Evolutionary conservation across 2,329 filamentous ascomycete genomes (phyloP).

Genomic region (Xylaria digitata): DNA sequence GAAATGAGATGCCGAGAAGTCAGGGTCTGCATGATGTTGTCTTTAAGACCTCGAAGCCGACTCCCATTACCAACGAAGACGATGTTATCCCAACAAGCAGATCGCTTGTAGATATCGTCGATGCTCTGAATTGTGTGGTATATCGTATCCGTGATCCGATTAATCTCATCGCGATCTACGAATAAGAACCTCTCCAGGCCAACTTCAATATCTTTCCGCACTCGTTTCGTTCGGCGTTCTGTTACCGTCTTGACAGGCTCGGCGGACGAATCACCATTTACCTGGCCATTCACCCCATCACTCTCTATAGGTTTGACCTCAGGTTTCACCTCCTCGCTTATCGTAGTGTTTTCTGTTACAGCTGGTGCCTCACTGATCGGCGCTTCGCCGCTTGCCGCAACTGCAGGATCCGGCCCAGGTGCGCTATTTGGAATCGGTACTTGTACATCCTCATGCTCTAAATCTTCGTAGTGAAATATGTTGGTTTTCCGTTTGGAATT

Average conservation of each 20-base stretch:
- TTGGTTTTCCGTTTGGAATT: conserved; percentile 78
- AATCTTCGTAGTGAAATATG: conserved; percentile 79
- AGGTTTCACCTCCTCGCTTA: conserved; percentile 38
- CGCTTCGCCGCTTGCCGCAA: conserved; percentile 20
- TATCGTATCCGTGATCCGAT: conserved; percentile 84
- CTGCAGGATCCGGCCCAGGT: conserved; percentile 30
- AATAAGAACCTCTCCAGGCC: conserved; percentile 80
- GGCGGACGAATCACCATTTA: conserved; percentile 39
- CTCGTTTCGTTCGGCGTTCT: conserved; percentile 64
- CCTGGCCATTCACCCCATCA: conserved; percentile 34
- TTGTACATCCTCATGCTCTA: conserved; percentile 65
- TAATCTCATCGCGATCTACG: conserved; percentile 77
- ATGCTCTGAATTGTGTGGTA: conserved; percentile 86
- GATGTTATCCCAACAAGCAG: conserved; percentile 89
- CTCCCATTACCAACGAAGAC: conserved; percentile 92
- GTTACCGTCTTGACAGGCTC: conserved; percentile 49
- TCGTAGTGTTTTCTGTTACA: conserved; percentile 37
- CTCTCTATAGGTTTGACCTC: conserved; percentile 37
- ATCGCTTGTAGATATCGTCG: conserved; percentile 84
- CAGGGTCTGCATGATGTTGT: conserved; percentile 85
- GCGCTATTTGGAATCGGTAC: conserved; percentile 50
- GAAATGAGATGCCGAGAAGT: conserved; percentile 88
- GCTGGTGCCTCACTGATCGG: conserved; percentile 39
- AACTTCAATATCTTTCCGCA: conserved; percentile 77
- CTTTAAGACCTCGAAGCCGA: conserved; percentile 80